Evolutionary conservation across 192 early-diverging fungal species (phyloP).

Genomic region (Diversispora epigaea): DNA sequence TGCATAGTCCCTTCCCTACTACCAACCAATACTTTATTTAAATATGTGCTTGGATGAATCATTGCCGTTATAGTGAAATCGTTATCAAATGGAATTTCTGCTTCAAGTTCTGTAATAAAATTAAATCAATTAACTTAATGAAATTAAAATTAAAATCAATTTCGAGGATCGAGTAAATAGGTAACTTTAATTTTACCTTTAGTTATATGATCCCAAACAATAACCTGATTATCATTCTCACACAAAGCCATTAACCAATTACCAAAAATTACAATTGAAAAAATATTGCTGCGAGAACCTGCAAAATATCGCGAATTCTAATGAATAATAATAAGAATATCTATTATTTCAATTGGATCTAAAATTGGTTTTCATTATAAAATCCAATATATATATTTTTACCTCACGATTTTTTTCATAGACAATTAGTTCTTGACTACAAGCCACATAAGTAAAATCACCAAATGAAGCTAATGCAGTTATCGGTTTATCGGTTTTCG

Average conservation of each 20-base stretch:
- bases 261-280: slow-evolving; percentile 71
- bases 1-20: slow-evolving; percentile 85
- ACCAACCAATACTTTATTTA: slow-evolving; percentile 93
- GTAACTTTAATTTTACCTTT: slow-evolving; percentile 51
- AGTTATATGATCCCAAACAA: slow-evolving; percentile 73
- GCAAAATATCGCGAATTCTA: slow-evolving; percentile 35
- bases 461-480: slow-evolving; percentile 67
- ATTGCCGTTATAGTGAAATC: slow-evolving; percentile 71
- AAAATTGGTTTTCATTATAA: neutral
- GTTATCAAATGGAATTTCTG: slow-evolving; percentile 71
- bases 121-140: neutral
- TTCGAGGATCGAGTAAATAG: neutral
- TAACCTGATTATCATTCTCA: slow-evolving; percentile 72
- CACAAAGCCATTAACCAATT: slow-evolving; percentile 72
- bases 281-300: slow-evolving; percentile 49
- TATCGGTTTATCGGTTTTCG: slow-evolving; percentile 66
- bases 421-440: slow-evolving; percentile 57
- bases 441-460: slow-evolving; percentile 75
- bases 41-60: slow-evolving; percentile 94
- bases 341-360: neutral
- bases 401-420: slow-evolving; percentile 74
- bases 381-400: neutral
- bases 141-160: slow-evolving; percentile 10
- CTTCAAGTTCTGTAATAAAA: slow-evolving; percentile 59
- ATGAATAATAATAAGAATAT: neutral